A percentile compares a stretch with the other conserved stretches of the same genome.
These are phyloP conservation scores for Diaporthe sp. DNA, from an alignment of 2,329 filamentous ascomycete species.

Conservation along the genomic window DNA sequence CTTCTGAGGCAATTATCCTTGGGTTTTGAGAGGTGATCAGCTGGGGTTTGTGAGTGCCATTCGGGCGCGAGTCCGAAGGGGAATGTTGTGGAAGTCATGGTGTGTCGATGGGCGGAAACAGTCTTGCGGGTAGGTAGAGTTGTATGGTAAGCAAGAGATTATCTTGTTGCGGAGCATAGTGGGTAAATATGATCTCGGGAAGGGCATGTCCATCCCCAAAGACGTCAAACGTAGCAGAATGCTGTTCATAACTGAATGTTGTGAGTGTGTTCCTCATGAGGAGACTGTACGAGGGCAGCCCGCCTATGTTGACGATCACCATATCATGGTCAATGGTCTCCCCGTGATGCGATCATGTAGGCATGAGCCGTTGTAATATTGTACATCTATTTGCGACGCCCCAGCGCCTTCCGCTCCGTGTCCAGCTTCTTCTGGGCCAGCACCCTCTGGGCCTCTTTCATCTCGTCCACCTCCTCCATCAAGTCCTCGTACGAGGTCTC, in stretches of 20 bases:
- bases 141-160: not conserved
- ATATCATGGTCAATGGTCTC: not conserved
- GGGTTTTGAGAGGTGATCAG: slow-evolving; percentile 35
- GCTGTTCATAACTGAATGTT: not conserved
- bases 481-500: slow-evolving; percentile 65
- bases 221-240: not conserved
- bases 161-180: not conserved
- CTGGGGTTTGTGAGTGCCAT: not conserved
- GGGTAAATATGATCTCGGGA: not conserved
- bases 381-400: slow-evolving; percentile 27
- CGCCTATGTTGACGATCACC: not conserved
- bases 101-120: not conserved
- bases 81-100: not conserved
- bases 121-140: not conserved
- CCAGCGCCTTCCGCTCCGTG: slow-evolving; percentile 40
- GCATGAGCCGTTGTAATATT: not conserved
- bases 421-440: slow-evolving; percentile 52
- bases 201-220: not conserved
- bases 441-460: slow-evolving; percentile 34
- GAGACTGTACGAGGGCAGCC: not conserved
- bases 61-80: not conserved
- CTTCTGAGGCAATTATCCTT: slow-evolving; percentile 55
- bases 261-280: not conserved
- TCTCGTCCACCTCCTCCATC: slow-evolving; percentile 50
- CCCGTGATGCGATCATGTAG: not conserved